Conservation (phyloP, 352 stramenopile species). For the Blastocystis sp. region DNA sequence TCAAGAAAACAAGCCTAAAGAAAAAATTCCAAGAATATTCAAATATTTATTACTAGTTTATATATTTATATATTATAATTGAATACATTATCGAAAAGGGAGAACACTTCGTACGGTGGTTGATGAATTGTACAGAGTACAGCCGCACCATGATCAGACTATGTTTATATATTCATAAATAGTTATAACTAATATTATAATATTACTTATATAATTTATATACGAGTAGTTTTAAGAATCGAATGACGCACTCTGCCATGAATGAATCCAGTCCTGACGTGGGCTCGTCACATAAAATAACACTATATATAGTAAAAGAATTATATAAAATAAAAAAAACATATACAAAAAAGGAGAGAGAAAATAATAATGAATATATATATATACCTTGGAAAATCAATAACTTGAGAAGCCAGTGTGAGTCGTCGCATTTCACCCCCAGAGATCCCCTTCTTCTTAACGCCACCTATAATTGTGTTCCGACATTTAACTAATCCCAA, state of each 20-base stretch:
- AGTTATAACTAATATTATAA: too few species aligned
- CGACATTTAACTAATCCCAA: conserved; percentile 26
- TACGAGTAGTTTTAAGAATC: conserved; percentile 19
- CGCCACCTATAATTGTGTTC: conserved; percentile 13
- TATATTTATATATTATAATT: too few species aligned
- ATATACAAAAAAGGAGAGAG: too few species aligned
- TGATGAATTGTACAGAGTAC: conserved; percentile 33
- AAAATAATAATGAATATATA: too few species aligned
- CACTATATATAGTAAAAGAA: too few species aligned
- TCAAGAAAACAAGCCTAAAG: too few species aligned
- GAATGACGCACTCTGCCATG: conserved; percentile 31
- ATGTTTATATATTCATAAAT: too few species aligned
- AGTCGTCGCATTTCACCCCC: conserved; percentile 30
- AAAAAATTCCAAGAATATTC: too few species aligned
- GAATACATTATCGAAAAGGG: conserved; percentile 23
- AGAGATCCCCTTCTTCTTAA: conserved; percentile 24
- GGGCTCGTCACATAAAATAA: conserved; percentile 33
- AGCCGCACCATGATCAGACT: conserved; percentile 23
- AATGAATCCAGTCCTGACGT: conserved; percentile 32
- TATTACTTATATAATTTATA: background rate
- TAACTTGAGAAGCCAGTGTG: conserved; percentile 24
- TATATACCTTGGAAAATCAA: conserved; percentile 32
- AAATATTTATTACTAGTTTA: too few species aligned
- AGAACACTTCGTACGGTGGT: conserved; percentile 19
- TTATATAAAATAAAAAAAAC: too few species aligned